These are phyloP conservation scores for Saccharomycopsis babjevae DNA, from an alignment of 805 yeast genomes.

Conservation along the genomic window DNA sequence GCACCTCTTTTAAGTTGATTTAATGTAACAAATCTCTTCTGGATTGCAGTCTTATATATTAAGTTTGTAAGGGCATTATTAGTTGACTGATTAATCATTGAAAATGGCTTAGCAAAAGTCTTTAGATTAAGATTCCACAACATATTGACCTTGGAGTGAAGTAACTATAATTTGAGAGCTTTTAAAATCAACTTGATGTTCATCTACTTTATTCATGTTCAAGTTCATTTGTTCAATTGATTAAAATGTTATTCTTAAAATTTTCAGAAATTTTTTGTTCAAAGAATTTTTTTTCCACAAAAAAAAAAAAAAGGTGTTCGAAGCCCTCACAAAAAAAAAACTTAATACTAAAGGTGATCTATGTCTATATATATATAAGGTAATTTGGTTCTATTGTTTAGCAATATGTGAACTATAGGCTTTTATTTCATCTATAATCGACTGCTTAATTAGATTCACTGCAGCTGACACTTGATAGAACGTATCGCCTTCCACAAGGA, in stretches of 20 bases:
- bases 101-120: neutral
- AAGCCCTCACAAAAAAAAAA: neutral
- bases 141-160: neutral
- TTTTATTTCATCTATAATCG: constrained; percentile 13
- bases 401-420: neutral
- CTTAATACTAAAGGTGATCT: neutral
- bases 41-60: constrained; percentile 1
- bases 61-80: neutral
- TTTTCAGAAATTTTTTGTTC: neutral
- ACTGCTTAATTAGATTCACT: constrained; percentile 11
- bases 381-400: neutral
- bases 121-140: neutral
- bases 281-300: neutral
- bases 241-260: neutral
- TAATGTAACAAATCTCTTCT: constrained; percentile 45
- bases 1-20: constrained; percentile 71
- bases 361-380: neutral
- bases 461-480: constrained; percentile 14
- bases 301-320: neutral
- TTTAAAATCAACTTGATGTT: neutral
- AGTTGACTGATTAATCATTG: neutral
- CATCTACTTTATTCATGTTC: neutral
- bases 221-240: neutral
- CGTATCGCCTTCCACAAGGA: constrained; percentile 64
- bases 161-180: neutral